Conservation (phyloP, 2,329 filamentous ascomycete species). For the Aspergillus bombycis region DNA sequence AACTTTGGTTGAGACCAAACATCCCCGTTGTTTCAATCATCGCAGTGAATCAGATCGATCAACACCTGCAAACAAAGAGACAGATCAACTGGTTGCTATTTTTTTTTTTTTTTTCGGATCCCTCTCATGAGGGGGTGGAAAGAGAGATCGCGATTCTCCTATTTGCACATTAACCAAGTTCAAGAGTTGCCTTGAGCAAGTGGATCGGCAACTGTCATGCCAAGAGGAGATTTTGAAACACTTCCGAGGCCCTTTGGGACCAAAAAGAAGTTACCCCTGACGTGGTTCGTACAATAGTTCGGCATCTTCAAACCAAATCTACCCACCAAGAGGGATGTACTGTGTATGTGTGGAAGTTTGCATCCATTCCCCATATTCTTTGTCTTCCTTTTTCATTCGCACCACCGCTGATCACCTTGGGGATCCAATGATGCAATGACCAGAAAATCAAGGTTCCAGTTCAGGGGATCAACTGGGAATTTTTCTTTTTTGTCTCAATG, state of each 20-base stretch:
- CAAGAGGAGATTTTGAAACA: neutral
- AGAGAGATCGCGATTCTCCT: neutral
- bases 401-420: neutral
- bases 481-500: neutral
- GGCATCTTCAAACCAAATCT: neutral
- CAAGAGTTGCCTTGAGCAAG: neutral
- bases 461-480: constrained; percentile 1
- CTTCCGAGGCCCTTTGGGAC: neutral
- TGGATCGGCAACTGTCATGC: neutral
- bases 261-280: neutral
- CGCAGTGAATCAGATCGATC: neutral
- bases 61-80: neutral
- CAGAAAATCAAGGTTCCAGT: neutral
- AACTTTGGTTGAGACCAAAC: neutral
- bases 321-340: neutral
- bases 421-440: neutral
- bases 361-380: neutral
- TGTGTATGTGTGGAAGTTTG: neutral
- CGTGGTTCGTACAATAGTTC: neutral
- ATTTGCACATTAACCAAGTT: neutral
- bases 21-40: neutral
- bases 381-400: neutral
- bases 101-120: neutral
- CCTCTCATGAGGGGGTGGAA: neutral
- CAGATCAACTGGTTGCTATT: neutral